Conservation (phyloP, 2,329 filamentous ascomycete species). For the Pseudogymnoascus pannorum region DNA sequence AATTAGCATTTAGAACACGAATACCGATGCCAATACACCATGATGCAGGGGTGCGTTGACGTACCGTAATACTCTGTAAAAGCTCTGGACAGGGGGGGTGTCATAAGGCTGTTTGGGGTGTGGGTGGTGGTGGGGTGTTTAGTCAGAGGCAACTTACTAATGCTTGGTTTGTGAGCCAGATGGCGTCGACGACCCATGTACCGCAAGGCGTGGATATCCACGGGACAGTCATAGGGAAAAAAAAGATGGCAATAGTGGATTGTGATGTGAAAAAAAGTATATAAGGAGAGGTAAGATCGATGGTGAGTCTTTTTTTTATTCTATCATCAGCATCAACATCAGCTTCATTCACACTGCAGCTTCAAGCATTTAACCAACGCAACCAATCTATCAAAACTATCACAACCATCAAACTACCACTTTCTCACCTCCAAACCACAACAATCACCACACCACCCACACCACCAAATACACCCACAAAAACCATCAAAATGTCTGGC, state of each 20-base stretch:
- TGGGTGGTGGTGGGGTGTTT: constrained; percentile 2
- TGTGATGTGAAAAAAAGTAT: not conserved
- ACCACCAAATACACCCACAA: constrained; percentile 2
- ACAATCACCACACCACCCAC: not conserved
- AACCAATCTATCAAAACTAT: not conserved
- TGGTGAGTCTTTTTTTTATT: constrained; percentile 1
- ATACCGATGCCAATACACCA: not conserved
- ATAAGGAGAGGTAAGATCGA: not conserved
- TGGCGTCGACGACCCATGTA: constrained; percentile 1
- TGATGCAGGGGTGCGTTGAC: not conserved
- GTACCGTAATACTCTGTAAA: not conserved
- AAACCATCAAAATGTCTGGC: not conserved
- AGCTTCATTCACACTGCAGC: not conserved
- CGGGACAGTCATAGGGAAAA: not conserved
- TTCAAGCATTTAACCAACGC: not conserved
- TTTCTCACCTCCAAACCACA: not conserved
- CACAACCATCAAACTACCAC: not conserved
- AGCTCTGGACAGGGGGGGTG: constrained; percentile 7
- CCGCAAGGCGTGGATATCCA: constrained; percentile 7
- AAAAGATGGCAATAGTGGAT: not conserved
- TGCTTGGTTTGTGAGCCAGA: constrained; percentile 1
- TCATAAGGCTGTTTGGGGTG: constrained; percentile 1
- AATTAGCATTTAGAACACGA: not conserved
- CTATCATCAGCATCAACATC: not conserved
- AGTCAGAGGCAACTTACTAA: not conserved